Evolutionary conservation across 495 filamentous ascomycete species (phyloP), one percentile per base, ranked within the genome.

Genomic region (Xylaria scruposa): DNA sequence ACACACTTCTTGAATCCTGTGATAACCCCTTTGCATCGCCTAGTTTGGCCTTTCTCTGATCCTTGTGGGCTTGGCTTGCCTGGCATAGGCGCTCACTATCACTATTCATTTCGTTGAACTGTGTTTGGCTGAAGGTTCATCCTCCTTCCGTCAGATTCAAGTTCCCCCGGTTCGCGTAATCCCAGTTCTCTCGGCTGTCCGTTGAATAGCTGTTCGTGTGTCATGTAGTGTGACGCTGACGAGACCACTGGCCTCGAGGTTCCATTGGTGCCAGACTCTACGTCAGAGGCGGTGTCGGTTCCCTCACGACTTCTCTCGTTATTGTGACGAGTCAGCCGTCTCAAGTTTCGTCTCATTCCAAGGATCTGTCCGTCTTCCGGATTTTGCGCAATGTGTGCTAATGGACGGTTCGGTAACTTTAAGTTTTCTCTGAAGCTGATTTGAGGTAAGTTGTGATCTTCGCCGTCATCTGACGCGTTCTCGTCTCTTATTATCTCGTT

Each of bases 351-450:
- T 13, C 76, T 70, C 58, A 76, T 63, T 1, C 76, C 76, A 40
- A 77, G 40, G 12, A 72, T 70, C 44, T 77, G 74, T 13, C 72
- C 76, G 0, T 66, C 67, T n/a, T 70, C 70, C 42, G 74, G 74
- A 33, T 78, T 70, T 46, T 73, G 68, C n/a, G 74, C 74, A 21
- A 78, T 78, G n/a, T 74, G 63, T 4, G 67, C 67, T 29, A 76
- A 44, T 6, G 74, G 70, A 26, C 65, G 62, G 36, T 76, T 78
- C 46, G 70, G 67, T 17, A 78, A 19, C 42, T 73, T 73, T 24
- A 78, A 67, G 38, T 74, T 74, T 54, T 72, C 69, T 36, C 74
- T 66, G 46, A 76, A 74, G 24, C 58, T 71, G 1, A 21, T 31
- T 19, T 31, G 56, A 15, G 70, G 54, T 4, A 17, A 21, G 19